Base-by-base conservation (phyloP, 1,284 basidiomycete species). In the Termitomyces sp. region DNA sequence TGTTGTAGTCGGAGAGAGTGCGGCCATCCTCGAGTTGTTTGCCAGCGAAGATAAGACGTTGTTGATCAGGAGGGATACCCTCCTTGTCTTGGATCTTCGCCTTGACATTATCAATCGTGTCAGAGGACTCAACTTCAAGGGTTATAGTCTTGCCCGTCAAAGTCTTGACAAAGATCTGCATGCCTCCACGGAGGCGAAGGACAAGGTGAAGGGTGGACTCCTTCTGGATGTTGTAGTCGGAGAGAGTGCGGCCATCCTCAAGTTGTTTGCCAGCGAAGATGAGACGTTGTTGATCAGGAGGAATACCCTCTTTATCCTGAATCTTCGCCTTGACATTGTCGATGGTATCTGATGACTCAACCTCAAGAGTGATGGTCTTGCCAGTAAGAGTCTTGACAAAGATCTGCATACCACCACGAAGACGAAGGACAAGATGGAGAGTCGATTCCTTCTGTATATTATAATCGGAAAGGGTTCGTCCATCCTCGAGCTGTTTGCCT, bases 91-190 rank as follows among this genome's bases (percentile, higher is more conserved):
- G 88, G 57, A 91, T 90, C 80, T 90, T 90, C 56, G 85, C 80
- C 74, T 90, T 90, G 60, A 90, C 88, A 64, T 91, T 92, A 73
- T 93, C 91, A 61, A 93, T 92, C 42, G 92, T 92, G 72, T 93
- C 90, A 0, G 86, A 90, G 1, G 90, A 92, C 72, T 94, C 91
- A 31, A 94, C 90, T 69, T 92, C 89, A 53, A 92, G 73, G 28
- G 90, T 92, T 70, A 92, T 92, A 2, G 90, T 92, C 77, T 63
- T 63, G 26, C 61, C 61, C 4, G 61, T 63, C 50, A 62, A 40
- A 1, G 62, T 63, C 55, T 63, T 63, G 12, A 63, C 62, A 28
- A 63, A 63, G 12, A 62, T 62, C 46, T 62, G 62, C 58, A 61
- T 93, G 4, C 82, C 82, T 54, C 83, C 82, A 63, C 82, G 83